Percentiles rank a stretch among this genome's conserved stretches.
Evolutionary conservation across 192 early-diverging fungal species (phyloP).

Genomic region (Backusella australiensis): DNA sequence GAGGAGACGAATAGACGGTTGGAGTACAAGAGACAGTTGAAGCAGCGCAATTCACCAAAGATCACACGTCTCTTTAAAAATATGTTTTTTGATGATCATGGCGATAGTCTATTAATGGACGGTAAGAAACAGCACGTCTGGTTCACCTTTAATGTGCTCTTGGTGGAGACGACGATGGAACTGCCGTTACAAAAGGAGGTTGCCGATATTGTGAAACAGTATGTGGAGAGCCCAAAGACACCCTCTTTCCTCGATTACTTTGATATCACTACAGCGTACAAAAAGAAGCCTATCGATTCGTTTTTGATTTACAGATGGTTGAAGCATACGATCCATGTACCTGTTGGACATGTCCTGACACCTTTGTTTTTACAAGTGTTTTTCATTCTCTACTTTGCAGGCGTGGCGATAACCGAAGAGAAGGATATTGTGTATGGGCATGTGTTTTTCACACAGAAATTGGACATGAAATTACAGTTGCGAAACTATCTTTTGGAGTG

Average conservation of each 20-base stretch:
- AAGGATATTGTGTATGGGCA: constrained; percentile 32
- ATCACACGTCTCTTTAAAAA: constrained; percentile 33
- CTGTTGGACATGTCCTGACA: constrained; percentile 35
- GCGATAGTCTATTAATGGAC: constrained; percentile 46
- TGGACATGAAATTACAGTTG: constrained; percentile 35
- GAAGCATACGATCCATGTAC: constrained; percentile 39
- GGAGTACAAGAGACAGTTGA: neutral
- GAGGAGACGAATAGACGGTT: neutral
- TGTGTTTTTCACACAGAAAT: constrained; percentile 38
- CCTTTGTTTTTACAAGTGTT: constrained; percentile 50
- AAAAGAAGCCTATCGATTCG: constrained; percentile 43
- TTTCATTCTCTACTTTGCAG: constrained; percentile 48
- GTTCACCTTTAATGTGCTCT: constrained; percentile 47
- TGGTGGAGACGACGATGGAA: constrained; percentile 40
- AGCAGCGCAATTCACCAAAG: neutral
- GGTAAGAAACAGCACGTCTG: constrained; percentile 40
- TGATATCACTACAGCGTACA: constrained; percentile 21
- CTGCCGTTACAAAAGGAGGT: constrained; percentile 27
- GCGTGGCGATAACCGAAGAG: constrained; percentile 9
- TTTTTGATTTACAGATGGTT: constrained; percentile 46
- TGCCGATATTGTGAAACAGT: neutral
- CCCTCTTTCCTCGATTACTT: constrained; percentile 3
- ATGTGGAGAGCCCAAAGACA: neutral
- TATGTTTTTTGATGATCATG: constrained; percentile 32
- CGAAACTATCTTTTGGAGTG: constrained; percentile 25